Conservation (phyloP, 2,329 filamentous ascomycete species). For the Ploettnerulaceae sp. region DNA sequence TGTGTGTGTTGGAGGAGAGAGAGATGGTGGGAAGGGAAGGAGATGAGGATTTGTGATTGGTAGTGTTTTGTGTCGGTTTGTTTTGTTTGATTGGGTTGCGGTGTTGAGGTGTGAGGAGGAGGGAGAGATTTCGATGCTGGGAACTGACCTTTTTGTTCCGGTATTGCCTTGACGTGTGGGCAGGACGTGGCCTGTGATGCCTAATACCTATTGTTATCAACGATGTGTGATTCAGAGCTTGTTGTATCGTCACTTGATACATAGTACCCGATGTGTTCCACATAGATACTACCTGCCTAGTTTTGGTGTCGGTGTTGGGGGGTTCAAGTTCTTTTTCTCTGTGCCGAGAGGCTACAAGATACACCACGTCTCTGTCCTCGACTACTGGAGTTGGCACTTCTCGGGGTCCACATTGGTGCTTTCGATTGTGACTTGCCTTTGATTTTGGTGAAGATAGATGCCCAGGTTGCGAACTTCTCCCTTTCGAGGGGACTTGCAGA, state of each 20-base stretch:
- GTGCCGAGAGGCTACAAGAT: not conserved
- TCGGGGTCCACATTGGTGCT: no score
- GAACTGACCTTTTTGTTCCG: not conserved
- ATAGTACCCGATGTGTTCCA: no score
- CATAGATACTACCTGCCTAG: not conserved
- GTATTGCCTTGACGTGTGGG: no score
- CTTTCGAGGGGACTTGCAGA: no score
- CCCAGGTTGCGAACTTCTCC: conserved; percentile 1
- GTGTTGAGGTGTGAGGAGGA: not conserved
- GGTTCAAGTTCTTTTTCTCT: not conserved
- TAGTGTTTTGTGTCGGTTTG: not conserved
- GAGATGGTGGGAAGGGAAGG: not conserved
- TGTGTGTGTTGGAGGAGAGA: not conserved
- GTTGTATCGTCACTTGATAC: conserved; percentile 8
- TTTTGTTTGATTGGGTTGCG: not conserved
- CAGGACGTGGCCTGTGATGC: not conserved
- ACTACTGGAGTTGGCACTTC: not conserved
- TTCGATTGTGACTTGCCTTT: no score
- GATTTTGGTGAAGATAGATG: no score
- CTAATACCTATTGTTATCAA: not conserved
- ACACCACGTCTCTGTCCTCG: not conserved
- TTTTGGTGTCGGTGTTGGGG: not conserved
- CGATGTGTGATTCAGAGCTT: conserved; percentile 5
- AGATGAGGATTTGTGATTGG: not conserved
- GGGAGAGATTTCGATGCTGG: not conserved